Conservation (phyloP, 306 rosid genomes). For the Luffa aegyptiaca region DNA sequence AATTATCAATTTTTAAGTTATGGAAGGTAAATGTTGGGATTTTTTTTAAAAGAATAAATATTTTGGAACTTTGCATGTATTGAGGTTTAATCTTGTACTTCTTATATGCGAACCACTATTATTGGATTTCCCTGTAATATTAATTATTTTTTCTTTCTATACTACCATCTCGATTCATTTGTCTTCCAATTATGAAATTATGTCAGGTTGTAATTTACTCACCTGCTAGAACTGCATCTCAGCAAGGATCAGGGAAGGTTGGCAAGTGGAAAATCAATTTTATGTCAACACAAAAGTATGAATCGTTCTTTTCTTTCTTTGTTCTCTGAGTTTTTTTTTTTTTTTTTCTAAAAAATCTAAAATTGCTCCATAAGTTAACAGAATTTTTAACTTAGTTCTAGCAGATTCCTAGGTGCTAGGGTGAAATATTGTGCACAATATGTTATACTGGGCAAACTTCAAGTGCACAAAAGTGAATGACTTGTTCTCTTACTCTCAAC, state of each 20-base stretch:
- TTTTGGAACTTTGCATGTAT: not conserved
- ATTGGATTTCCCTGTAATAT: not conserved
- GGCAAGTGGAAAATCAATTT: constrained; percentile 96
- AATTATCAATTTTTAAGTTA: not conserved
- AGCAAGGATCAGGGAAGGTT: constrained; percentile 96
- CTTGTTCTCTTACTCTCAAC: not conserved
- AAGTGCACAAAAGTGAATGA: not conserved
- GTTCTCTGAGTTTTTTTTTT: not conserved
- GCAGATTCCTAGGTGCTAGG: not conserved
- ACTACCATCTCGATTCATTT: not conserved
- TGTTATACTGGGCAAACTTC: not conserved
- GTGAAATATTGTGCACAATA: not conserved
- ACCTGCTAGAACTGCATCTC: constrained; percentile 93
- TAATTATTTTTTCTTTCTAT: not conserved
- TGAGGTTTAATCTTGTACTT: not conserved
- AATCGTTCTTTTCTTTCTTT: not conserved
- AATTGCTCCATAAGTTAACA: not conserved
- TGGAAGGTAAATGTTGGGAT: not conserved
- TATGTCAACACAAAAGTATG: constrained; percentile 83
- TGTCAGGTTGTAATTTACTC: constrained; percentile 84
- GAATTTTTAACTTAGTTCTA: not conserved
- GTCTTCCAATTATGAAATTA: not conserved
- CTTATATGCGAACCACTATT: not conserved
- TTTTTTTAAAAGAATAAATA: not conserved
- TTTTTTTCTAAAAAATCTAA: not conserved